Base-by-base conservation (phyloP, 2,329 filamentous ascomycete genomes). In the Sporothrix brasiliensis region DNA sequence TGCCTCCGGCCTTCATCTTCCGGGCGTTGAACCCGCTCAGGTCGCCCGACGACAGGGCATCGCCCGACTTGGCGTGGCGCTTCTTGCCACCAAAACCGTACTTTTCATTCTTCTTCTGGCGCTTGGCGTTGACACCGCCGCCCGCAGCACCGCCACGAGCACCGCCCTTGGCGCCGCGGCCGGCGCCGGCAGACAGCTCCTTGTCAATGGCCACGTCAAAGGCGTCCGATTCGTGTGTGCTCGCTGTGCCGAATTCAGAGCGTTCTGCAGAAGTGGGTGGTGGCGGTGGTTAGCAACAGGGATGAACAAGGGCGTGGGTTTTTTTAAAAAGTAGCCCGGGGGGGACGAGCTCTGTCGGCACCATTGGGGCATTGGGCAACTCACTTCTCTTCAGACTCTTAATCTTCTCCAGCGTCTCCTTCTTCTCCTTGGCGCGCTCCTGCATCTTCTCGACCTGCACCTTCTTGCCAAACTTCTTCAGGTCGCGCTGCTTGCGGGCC, bases 381-480 rank as follows among this genome's bases (percentile, higher is more conserved):
- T 97, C 84, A 98, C 94, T 99, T 84, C 94, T 89, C 89, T 99
- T 99, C 76, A 99, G 83, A 39, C 88, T 87, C 82, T 94, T 93
- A 78, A 99, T 97, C 86, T 97, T 97, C 76, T 98, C 95, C 74
- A 99, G 83, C 4, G 93, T 97, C 73, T 96, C 92, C 76, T 89
- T 89, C 89, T 97, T 97, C 78, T 90, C 90, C 86, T 96, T 97
- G 67, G 92, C 89, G 65, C 95, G 86, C 86, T 99, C 94, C 82
- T 98, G 94, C 80, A 97, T 83, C 85, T 97, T 97, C 72, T 94
- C 94, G 72, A 97, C 88, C 84, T 99, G 95, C 68, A 98, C 95
- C 80, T 97, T 92, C 84, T 99, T 99, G 79, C 95, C 95, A 79
- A 98, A 99, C 83, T 98, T 99, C 89, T 97, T 98, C 77, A 98